Percentiles rank a stretch among this genome's conserved stretches.
Evolutionary conservation across 352 stramenopile species (phyloP).

Genomic region (Blastocystis sp.): DNA sequence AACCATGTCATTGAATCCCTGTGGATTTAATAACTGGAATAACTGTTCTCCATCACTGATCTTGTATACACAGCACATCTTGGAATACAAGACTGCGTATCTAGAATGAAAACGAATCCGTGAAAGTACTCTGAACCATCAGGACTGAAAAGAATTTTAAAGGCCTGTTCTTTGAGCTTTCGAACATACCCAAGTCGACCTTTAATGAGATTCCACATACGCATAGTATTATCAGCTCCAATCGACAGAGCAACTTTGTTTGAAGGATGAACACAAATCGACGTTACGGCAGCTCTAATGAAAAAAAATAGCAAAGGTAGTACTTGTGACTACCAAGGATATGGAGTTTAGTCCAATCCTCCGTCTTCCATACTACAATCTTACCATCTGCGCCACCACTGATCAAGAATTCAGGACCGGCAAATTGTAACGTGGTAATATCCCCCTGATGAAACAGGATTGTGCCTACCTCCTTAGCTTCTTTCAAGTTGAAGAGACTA

Average conservation of each 20-base stretch:
- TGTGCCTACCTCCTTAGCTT: conserved; percentile 38
- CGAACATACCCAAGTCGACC: conserved; percentile 78
- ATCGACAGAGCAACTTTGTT: conserved; percentile 79
- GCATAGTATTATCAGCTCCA: conserved; percentile 74
- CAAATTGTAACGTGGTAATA: conserved; percentile 78
- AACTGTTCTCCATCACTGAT: conserved; percentile 9
- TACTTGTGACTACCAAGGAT: conserved; percentile 71
- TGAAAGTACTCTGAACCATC: not conserved
- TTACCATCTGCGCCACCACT: conserved; percentile 78
- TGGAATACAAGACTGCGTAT: not conserved
- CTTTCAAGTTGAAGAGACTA: conserved; percentile 55
- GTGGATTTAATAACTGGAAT: not conserved
- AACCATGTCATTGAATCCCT: conserved; percentile 32
- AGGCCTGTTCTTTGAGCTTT: conserved; percentile 74
- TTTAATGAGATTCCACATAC: conserved; percentile 82
- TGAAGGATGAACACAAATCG: conserved; percentile 77
- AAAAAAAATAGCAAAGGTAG: not conserved
- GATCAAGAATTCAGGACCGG: conserved; percentile 76
- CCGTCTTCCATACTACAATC: conserved; percentile 80
- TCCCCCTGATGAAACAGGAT: conserved; percentile 64
- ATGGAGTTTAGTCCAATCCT: conserved; percentile 79
- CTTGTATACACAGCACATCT: conserved; percentile 6
- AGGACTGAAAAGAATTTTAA: conserved; percentile 63
- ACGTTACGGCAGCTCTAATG: conserved; percentile 73
- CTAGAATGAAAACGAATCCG: not conserved